These are phyloP conservation scores for Coemansia umbellata DNA, from an alignment of 192 early-diverging fungal genomes.

Conservation along the genomic window DNA sequence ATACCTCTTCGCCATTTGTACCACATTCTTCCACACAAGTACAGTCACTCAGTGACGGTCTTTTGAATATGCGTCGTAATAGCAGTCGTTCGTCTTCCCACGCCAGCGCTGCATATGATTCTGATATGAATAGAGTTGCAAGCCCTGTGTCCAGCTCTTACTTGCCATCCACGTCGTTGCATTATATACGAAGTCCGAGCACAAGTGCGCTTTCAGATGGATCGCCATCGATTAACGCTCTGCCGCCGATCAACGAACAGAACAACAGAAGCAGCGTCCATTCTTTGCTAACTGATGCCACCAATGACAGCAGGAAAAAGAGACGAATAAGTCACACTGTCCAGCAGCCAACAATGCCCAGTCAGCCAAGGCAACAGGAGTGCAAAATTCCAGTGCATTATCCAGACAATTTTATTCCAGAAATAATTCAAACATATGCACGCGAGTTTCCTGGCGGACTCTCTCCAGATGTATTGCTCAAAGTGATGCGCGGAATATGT, in stretches of 20 bases:
- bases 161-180: background rate
- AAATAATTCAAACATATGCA: constrained; percentile 35
- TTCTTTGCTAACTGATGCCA: background rate
- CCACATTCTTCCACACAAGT: background rate
- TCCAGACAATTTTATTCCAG: constrained; percentile 33
- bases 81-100: background rate
- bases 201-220: background rate
- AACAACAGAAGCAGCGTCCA: background rate
- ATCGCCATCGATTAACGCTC: background rate
- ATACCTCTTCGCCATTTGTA: background rate
- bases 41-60: background rate
- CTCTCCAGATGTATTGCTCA: constrained; percentile 32
- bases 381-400: background rate
- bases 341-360: constrained; percentile 5
- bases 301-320: background rate
- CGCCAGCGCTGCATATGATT: background rate
- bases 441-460: constrained; percentile 37
- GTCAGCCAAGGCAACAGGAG: background rate
- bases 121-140: background rate
- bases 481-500: constrained; percentile 44
- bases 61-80: background rate
- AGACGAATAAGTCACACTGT: background rate
- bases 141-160: background rate
- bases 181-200: background rate
- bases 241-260: background rate